phyloP scores from a whole-genome alignment of 345 rosid genomes.

The Populus alba region DNA sequence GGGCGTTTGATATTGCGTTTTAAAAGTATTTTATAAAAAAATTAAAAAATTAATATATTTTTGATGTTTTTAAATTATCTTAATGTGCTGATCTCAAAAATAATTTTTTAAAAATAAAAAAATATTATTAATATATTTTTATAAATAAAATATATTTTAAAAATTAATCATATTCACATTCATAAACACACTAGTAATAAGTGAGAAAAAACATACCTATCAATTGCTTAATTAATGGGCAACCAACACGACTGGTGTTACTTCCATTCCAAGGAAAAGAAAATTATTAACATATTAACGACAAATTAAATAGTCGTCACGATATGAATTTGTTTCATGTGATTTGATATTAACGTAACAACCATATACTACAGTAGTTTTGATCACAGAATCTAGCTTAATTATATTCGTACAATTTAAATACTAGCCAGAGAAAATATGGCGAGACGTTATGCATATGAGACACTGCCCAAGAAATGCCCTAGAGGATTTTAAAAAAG shows the following conservation, averaged over 20 bases:
- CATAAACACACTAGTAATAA: background rate
- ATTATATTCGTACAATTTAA: background rate
- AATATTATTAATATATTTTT: too few species aligned
- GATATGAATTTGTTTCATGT: background rate
- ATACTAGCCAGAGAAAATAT: background rate
- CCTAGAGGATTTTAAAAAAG: background rate
- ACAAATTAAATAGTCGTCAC: background rate
- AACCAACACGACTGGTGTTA: background rate
- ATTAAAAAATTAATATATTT: too few species aligned
- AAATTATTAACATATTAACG: background rate
- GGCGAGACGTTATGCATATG: background rate
- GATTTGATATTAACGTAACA: background rate
- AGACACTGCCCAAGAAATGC: background rate
- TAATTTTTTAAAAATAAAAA: too few species aligned
- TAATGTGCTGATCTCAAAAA: too few species aligned
- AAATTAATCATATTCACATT: too few species aligned
- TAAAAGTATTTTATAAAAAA: too few species aligned
- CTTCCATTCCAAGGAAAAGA: background rate
- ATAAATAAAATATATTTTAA: too few species aligned
- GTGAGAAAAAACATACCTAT: background rate
- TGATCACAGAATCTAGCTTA: background rate
- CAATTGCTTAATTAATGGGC: background rate
- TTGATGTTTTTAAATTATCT: too few species aligned
- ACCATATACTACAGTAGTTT: background rate
- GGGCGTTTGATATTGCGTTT: too few species aligned